Conservation (phyloP, 2,329 filamentous ascomycete species). For the Arthrobotrys entomopaga region DNA sequence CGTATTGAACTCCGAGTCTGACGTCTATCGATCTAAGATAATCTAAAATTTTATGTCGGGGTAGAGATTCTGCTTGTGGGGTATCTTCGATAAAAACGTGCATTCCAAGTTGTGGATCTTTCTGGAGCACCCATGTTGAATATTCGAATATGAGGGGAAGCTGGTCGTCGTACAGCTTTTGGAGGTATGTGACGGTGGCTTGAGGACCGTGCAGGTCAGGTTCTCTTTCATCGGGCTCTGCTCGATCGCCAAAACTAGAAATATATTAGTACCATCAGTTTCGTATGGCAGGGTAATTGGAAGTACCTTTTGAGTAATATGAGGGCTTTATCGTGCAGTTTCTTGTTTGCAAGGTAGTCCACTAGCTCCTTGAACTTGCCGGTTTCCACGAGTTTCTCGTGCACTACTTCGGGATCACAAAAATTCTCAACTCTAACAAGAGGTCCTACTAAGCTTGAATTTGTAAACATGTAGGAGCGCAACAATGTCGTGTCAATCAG, state of each 20-base stretch:
- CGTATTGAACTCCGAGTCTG: constrained; percentile 79
- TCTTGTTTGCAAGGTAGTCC: constrained; percentile 97
- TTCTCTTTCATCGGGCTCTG: constrained; percentile 57
- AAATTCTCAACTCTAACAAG: constrained; percentile 97
- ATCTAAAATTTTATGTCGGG: constrained; percentile 76
- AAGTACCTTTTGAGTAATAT: constrained; percentile 77
- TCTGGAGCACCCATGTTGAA: constrained; percentile 83
- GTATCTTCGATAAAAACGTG: constrained; percentile 93
- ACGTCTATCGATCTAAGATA: constrained; percentile 78
- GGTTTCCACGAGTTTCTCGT: constrained; percentile 87
- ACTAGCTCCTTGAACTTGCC: constrained; percentile 92
- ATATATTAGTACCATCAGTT: constrained; percentile 9
- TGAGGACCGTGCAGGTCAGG: constrained; percentile 79
- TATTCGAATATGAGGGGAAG: constrained; percentile 93
- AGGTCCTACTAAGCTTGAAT: constrained; percentile 83
- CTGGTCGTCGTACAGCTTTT: constrained; percentile 84
- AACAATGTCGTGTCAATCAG: constrained; percentile 95
- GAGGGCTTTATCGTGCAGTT: constrained; percentile 85
- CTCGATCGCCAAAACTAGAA: constrained; percentile 59
- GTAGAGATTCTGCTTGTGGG: constrained; percentile 90
- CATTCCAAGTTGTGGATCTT: constrained; percentile 80
- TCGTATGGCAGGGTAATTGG: too few species aligned
- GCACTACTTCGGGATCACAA: constrained; percentile 93
- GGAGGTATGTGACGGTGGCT: constrained; percentile 87
- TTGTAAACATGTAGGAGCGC: constrained; percentile 91